A percentile compares a stretch with the other conserved stretches of the same genome.
These are phyloP conservation scores for Trichosanthes cucumerina DNA, from an alignment of 306 rosid genomes.

Conservation along the genomic window DNA sequence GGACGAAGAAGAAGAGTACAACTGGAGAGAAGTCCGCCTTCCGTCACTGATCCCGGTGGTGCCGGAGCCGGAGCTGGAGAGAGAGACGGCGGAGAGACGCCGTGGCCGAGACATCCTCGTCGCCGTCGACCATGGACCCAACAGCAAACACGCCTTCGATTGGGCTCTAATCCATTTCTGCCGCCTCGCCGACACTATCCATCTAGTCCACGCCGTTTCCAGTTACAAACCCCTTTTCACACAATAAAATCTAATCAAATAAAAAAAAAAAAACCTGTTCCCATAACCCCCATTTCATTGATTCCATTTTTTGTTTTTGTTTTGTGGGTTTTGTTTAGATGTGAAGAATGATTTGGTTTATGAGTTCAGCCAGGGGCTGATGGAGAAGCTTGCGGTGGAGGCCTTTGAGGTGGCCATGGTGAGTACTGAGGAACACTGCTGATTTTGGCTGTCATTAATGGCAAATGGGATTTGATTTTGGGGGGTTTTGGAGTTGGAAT, in stretches of 20 bases:
- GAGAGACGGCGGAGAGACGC: constrained; percentile 61
- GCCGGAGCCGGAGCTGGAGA: constrained; percentile 44
- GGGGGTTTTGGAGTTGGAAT: background rate
- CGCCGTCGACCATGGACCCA: constrained; percentile 74
- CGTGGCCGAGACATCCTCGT: constrained; percentile 62
- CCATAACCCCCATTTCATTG: background rate
- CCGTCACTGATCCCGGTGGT: constrained; percentile 36
- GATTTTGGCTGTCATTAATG: no score
- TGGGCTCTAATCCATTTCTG: constrained; percentile 76
- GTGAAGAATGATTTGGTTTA: constrained; percentile 50
- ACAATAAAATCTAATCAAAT: background rate
- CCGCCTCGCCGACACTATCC: constrained; percentile 74
- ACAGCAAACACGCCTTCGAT: constrained; percentile 78
- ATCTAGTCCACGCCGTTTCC: constrained; percentile 73
- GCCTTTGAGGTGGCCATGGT: constrained; percentile 66
- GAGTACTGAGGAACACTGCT: constrained; percentile 6
- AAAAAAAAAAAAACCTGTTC: background rate
- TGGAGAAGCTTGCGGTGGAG: constrained; percentile 81
- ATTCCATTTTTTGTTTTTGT: background rate
- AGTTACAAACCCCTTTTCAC: constrained; percentile 19
- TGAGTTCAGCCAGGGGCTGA: constrained; percentile 40
- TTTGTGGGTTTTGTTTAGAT: constrained; percentile 20
- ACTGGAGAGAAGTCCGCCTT: constrained; percentile 60
- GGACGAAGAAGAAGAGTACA: constrained; percentile 64
- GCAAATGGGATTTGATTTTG: no score